A percentile compares a stretch with the other conserved stretches of the same genome.
These are phyloP conservation scores for Pichia sp. DNA, from an alignment of 1,139 yeast species.

Conservation along the genomic window DNA sequence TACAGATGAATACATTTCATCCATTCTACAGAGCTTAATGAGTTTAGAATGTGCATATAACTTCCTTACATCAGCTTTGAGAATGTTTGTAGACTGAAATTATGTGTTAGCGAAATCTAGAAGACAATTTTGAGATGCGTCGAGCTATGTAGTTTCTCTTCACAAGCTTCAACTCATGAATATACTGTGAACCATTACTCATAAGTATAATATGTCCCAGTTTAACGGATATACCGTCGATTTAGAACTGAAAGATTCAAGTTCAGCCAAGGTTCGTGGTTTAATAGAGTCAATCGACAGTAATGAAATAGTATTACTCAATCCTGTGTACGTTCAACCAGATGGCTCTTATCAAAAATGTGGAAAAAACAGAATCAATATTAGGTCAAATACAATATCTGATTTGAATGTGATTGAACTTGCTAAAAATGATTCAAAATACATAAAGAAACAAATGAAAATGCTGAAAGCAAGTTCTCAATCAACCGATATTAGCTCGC, in stretches of 20 bases:
- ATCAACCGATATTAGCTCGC: not conserved
- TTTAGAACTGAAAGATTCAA: constrained; percentile 36
- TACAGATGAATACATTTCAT: no score
- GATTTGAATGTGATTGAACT: constrained; percentile 46
- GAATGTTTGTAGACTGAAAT: no score
- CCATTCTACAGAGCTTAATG: no score
- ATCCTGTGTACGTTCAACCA: constrained; percentile 2
- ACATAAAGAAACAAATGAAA: constrained; percentile 8
- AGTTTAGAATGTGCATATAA: no score
- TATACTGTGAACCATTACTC: no score
- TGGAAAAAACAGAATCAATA: constrained; percentile 19
- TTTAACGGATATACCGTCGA: constrained; percentile 51
- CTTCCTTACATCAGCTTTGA: no score
- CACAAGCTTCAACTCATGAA: no score
- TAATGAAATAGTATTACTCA: constrained; percentile 32
- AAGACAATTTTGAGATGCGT: no score
- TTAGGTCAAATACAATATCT: constrained; percentile 33
- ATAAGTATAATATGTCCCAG: constrained; percentile 33
- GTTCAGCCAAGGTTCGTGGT: constrained; percentile 40
- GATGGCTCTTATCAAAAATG: constrained; percentile 10
- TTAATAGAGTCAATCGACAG: constrained; percentile 39
- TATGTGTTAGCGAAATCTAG: no score
- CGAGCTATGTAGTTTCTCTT: no score
- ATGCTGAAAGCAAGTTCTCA: constrained; percentile 1
- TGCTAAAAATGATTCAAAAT: constrained; percentile 32